Evolutionary conservation across 306 rosid genomes (phyloP).

Genomic region (Dalbergia oliveri): DNA sequence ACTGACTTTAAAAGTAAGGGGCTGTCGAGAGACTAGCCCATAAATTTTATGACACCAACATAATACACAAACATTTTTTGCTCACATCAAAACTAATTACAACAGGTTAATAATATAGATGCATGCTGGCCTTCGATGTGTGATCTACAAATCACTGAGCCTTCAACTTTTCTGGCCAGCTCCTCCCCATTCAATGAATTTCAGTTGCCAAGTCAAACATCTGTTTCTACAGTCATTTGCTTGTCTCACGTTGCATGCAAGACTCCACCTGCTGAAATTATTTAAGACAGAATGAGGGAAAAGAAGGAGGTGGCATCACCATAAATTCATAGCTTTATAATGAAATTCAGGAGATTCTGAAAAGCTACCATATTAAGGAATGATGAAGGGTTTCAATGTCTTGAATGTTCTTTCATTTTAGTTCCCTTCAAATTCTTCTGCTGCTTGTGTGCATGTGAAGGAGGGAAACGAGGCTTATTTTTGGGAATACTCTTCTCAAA

Average conservation of each 20-base stretch:
- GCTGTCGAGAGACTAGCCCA: constrained; percentile 45
- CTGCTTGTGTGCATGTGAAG: constrained; percentile 58
- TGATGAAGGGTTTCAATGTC: constrained; percentile 48
- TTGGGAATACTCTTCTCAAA: constrained; percentile 55
- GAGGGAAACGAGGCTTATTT: constrained; percentile 50
- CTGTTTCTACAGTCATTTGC: constrained; percentile 40
- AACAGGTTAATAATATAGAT: constrained; percentile 48
- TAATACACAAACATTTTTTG: constrained; percentile 33
- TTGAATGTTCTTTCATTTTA: constrained; percentile 52
- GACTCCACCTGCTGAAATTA: constrained; percentile 54
- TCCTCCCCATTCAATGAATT: constrained; percentile 28
- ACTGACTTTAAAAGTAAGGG: constrained; percentile 41
- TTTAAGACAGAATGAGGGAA: constrained; percentile 10
- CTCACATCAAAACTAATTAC: constrained; percentile 50
- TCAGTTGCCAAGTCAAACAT: constrained; percentile 44
- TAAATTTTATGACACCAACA: constrained; percentile 47
- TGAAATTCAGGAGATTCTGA: constrained; percentile 41
- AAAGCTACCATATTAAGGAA: constrained; percentile 56
- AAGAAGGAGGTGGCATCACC: constrained; percentile 24
- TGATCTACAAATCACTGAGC: constrained; percentile 41
- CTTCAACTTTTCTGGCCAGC: constrained; percentile 36
- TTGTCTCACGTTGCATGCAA: constrained; percentile 27
- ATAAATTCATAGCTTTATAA: constrained; percentile 27
- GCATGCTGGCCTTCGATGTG: constrained; percentile 42
- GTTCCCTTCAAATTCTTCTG: constrained; percentile 62